These are phyloP conservation scores for Pneumocystis sp. DNA, from an alignment of 1,139 yeast species.

Conservation along the genomic window DNA sequence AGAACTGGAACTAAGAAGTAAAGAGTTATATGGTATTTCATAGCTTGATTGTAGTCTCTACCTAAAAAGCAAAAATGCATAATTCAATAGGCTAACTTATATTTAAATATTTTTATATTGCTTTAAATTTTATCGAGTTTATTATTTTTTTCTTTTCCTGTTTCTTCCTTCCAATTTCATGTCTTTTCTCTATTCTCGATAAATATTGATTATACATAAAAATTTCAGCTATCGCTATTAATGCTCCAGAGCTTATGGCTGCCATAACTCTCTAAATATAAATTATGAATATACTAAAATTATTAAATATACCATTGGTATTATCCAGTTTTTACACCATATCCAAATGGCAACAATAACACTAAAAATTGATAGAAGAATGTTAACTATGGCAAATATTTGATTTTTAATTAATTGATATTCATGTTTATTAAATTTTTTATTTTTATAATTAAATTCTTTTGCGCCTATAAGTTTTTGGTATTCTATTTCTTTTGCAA, in stretches of 20 bases:
- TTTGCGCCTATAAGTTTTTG: neutral
- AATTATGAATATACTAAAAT: neutral
- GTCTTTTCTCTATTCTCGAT: neutral
- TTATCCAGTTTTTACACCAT: neutral
- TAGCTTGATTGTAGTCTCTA: neutral
- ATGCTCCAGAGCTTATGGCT: neutral
- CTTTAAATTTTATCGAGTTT: neutral
- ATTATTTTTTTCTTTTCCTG: neutral
- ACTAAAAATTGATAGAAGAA: neutral
- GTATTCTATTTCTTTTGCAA: neutral
- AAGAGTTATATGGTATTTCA: conserved; percentile 7
- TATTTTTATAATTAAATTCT: neutral
- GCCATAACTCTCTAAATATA: neutral
- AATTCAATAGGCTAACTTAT: neutral
- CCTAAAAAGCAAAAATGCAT: neutral
- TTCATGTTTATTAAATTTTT: neutral
- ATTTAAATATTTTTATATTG: neutral
- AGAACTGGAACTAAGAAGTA: conserved; percentile 16
- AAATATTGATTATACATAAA: neutral
- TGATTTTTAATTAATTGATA: neutral
- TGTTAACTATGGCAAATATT: neutral
- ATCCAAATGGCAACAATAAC: neutral
- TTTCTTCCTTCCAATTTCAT: neutral
- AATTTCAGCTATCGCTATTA: neutral
- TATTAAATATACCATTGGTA: neutral